Conservation (phyloP, 2,329 filamentous ascomycete genomes). For the Scedosporium minutisporum region DNA sequence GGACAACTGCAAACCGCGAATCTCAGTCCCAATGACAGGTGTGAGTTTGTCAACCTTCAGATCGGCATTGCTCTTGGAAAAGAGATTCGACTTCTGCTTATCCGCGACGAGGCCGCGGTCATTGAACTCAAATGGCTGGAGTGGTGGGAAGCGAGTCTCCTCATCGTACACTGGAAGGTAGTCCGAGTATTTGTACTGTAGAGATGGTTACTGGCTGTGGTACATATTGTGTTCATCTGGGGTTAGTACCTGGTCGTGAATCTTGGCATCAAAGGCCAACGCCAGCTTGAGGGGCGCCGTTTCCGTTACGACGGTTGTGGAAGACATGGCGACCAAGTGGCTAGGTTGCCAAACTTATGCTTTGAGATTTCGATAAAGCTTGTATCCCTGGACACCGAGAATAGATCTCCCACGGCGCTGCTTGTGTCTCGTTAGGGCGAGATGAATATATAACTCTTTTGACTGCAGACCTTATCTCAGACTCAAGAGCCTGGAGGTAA, state of each 20-base stretch:
- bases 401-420: no score
- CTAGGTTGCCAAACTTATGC: background rate
- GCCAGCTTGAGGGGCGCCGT: background rate
- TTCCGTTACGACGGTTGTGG: background rate
- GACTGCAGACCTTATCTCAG: background rate
- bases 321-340: background rate
- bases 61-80: conserved; percentile 10
- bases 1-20: conserved; percentile 28
- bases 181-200: conserved; percentile 20
- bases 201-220: no score
- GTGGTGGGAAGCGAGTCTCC: conserved; percentile 17
- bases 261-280: conserved; percentile 1
- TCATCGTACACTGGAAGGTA: conserved; percentile 25
- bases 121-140: conserved; percentile 20
- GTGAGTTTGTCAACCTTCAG: conserved; percentile 13
- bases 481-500: background rate
- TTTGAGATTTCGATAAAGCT: background rate
- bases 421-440: no score
- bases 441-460: no score
- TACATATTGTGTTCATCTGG: no score
- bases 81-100: conserved; percentile 18
- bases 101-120: conserved; percentile 21
- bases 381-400: no score
- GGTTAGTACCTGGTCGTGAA: background rate
- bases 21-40: conserved; percentile 28